Evolutionary conservation across 768 basidiomycete species (phyloP).

Genomic region (Pulveroboletus sp.): DNA sequence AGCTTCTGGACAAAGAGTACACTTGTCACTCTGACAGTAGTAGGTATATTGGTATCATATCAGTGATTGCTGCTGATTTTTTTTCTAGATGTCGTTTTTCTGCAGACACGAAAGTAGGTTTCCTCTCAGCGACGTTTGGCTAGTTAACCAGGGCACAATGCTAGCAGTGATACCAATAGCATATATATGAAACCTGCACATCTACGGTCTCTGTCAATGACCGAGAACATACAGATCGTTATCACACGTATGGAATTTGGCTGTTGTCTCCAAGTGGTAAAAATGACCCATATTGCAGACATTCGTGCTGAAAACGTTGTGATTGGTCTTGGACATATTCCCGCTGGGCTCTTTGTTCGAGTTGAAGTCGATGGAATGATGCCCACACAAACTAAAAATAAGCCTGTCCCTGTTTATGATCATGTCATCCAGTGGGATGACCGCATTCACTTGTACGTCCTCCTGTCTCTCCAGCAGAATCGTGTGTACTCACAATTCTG

Average conservation of each 20-base stretch:
- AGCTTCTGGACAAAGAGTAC: background rate
- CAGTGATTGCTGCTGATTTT: background rate
- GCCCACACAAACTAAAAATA: conserved; percentile 4
- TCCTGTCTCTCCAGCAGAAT: background rate
- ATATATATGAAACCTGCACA: background rate
- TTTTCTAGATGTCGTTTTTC: conserved; percentile 4
- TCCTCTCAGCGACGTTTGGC: background rate
- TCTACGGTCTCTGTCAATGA: background rate
- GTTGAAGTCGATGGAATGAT: background rate
- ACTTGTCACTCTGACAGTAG: background rate
- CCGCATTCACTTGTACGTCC: background rate
- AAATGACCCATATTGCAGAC: background rate
- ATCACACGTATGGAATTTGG: background rate
- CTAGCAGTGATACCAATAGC: background rate
- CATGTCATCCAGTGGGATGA: conserved; percentile 12
- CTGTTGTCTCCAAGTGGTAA: background rate
- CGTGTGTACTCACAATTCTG: background rate
- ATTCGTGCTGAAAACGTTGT: conserved; percentile 10
- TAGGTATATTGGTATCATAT: background rate
- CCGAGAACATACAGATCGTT: background rate
- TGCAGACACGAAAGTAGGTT: background rate
- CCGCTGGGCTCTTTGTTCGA: conserved; percentile 13
- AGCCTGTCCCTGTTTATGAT: background rate
- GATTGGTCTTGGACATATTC: conserved; percentile 8
- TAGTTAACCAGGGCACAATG: background rate